These are phyloP conservation scores for Vaccinium vitisidaea DNA, from an alignment of 148 eudicot genomes.

Conservation along the genomic window DNA sequence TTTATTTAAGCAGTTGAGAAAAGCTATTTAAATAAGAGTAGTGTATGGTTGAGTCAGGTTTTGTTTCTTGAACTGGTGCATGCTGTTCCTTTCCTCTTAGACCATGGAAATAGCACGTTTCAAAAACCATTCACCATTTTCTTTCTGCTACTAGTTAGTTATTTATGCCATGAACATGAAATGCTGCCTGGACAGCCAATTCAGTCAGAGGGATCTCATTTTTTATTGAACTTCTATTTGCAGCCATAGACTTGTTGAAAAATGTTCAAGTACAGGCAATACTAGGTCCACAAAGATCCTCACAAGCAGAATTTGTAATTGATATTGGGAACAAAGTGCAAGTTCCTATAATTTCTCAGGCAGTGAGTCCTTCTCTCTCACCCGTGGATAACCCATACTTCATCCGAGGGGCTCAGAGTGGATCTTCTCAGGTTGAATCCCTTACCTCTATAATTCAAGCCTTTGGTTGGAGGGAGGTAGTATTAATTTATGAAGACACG, in stretches of 20 bases:
- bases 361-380: constrained; percentile 56
- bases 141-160: neutral
- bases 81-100: no score
- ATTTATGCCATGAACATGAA: neutral
- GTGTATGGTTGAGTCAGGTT: neutral
- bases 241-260: constrained; percentile 56
- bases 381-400: constrained; percentile 53
- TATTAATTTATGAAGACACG: constrained; percentile 45
- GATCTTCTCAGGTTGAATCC: constrained; percentile 49
- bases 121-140: neutral
- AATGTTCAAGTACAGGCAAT: constrained; percentile 56
- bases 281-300: constrained; percentile 56
- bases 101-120: no score
- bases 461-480: constrained; percentile 65
- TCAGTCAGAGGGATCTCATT: neutral
- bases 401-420: constrained; percentile 41
- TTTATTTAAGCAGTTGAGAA: no score
- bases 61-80: neutral
- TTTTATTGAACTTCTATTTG: neutral
- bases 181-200: neutral
- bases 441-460: constrained; percentile 48
- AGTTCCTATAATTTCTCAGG: constrained; percentile 59
- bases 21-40: neutral
- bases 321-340: constrained; percentile 41
- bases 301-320: constrained; percentile 54